Percentiles rank a stretch among this genome's conserved stretches.
Conservation (phyloP, 345 rosid species). For the Punica granatum region DNA sequence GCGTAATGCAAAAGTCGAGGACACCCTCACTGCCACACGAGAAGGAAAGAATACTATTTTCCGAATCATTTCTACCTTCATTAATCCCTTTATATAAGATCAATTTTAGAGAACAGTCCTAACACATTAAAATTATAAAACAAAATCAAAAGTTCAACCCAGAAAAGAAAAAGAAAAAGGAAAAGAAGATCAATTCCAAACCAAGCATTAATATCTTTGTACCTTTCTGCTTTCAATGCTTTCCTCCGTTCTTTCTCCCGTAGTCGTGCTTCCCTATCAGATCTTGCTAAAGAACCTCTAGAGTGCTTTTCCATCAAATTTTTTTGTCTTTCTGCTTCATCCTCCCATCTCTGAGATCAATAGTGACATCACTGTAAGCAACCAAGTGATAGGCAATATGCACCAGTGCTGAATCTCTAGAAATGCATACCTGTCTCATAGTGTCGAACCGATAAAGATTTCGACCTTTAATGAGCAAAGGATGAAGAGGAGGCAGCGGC, state of each 20-base stretch:
- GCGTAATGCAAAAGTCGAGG: too few species aligned
- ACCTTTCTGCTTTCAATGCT: conserved; percentile 8
- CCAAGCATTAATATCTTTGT: not conserved
- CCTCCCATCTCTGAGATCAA: conserved; percentile 41
- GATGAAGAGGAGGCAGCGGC: conserved; percentile 50
- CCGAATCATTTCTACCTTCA: too few species aligned
- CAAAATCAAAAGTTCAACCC: not conserved
- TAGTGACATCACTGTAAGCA: not conserved
- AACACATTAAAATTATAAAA: not conserved
- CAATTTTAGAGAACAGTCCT: too few species aligned
- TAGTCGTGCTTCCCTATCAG: conserved; percentile 33
- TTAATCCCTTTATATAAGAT: too few species aligned
- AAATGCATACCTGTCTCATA: conserved; percentile 45
- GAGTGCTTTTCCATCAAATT: conserved; percentile 50
- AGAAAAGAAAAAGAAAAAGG: too few species aligned
- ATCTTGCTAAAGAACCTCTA: conserved; percentile 49
- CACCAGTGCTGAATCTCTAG: not conserved
- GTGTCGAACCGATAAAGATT: conserved; percentile 45
- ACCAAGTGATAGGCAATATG: not conserved
- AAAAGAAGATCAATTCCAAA: not conserved
- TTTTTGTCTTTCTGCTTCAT: conserved; percentile 41
- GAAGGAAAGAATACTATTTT: too few species aligned
- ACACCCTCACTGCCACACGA: too few species aligned
- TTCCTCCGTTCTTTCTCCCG: conserved; percentile 34
- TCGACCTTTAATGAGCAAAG: conserved; percentile 53